These are phyloP conservation scores for Rhynchosporium graminicola DNA, from an alignment of 2,329 filamentous ascomycete species.

Conservation along the genomic window DNA sequence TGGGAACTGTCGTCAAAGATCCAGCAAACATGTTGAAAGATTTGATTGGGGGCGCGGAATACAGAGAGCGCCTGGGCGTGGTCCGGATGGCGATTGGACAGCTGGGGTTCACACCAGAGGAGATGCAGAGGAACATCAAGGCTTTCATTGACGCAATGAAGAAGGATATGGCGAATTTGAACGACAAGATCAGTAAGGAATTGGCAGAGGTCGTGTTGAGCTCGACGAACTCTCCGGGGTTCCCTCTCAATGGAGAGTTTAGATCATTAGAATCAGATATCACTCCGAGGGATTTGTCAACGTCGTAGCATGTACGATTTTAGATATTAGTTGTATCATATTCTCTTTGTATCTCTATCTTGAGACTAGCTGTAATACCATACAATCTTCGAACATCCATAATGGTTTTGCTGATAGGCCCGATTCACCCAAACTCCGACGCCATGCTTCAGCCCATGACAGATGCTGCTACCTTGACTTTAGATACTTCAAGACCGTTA, in stretches of 20 bases:
- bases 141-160: slow-evolving; percentile 74
- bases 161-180: slow-evolving; percentile 69
- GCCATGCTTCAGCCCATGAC: slow-evolving; percentile 44
- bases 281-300: slow-evolving; percentile 53
- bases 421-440: slow-evolving; percentile 46
- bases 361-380: slow-evolving; percentile 19
- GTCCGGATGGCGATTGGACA: slow-evolving; percentile 90
- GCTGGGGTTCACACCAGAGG: slow-evolving; percentile 82
- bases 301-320: slow-evolving; percentile 41
- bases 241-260: slow-evolving; percentile 83
- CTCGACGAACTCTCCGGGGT: slow-evolving; percentile 82
- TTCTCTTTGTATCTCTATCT: slow-evolving; percentile 37
- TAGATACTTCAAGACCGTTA: slow-evolving; percentile 48
- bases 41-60: slow-evolving; percentile 81
- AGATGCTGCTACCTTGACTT: slow-evolving; percentile 29
- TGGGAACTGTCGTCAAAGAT: slow-evolving; percentile 84
- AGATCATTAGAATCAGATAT: slow-evolving; percentile 60
- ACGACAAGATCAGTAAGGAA: slow-evolving; percentile 67
- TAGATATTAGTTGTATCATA: slow-evolving; percentile 46
- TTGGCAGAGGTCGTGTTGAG: slow-evolving; percentile 78
- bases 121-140: slow-evolving; percentile 83
- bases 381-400: background rate
- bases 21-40: slow-evolving; percentile 74
- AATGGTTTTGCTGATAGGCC: slow-evolving; percentile 10
- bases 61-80: slow-evolving; percentile 82